These are phyloP conservation scores for Talaromyces proteolyticus DNA, from an alignment of 495 filamentous ascomycete genomes.

Conservation along the genomic window DNA sequence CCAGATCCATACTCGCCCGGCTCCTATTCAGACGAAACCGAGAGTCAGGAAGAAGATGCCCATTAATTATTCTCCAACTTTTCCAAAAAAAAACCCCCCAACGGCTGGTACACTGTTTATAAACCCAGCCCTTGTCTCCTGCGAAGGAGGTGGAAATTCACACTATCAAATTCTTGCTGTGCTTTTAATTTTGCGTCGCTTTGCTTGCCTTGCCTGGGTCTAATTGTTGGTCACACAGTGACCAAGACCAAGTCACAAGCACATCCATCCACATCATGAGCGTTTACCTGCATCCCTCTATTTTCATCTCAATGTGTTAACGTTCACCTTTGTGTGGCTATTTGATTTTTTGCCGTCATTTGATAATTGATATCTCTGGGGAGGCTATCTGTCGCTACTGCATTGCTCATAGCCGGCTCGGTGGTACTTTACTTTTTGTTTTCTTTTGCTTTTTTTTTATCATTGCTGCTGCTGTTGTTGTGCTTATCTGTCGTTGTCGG, in stretches of 20 bases:
- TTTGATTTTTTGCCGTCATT: not conserved
- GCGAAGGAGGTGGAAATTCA: no score
- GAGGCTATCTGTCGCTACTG: conserved; percentile 9
- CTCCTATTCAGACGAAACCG: conserved; percentile 3
- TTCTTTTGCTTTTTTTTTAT: not conserved
- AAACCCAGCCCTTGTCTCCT: no score
- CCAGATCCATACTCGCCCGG: conserved; percentile 4
- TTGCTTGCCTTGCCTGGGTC: not conserved
- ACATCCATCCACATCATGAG: no score
- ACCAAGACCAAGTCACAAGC: no score
- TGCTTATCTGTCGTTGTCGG: not conserved
- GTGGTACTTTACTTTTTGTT: conserved; percentile 3
- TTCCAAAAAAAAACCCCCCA: no score
- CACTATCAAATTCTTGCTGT: no score
- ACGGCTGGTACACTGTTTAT: no score
- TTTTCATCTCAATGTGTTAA: no score
- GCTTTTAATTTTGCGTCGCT: no score
- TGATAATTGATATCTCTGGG: conserved; percentile 1
- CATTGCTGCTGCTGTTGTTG: not conserved
- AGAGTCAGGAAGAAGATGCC: not conserved
- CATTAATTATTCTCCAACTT: no score
- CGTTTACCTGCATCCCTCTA: no score
- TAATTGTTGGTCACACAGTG: no score
- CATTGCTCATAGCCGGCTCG: conserved; percentile 5
- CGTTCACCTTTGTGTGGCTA: not conserved